Evolutionary conservation across 345 rosid genomes (phyloP), one percentile per base, ranked within the genome.

Genomic region (Euphorbia tirucalli): DNA sequence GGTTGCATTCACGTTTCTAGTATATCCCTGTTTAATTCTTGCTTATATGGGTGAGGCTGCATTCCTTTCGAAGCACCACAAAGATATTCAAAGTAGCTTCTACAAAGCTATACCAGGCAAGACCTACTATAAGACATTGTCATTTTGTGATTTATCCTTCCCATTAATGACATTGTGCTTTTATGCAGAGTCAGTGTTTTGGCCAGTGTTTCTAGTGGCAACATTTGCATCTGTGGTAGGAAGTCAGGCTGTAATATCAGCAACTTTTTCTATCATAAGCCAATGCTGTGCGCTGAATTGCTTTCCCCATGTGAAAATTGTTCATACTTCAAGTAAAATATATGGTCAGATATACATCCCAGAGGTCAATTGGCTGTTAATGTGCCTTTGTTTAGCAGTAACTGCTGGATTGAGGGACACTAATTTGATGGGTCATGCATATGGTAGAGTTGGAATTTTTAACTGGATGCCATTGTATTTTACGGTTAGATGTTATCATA

Each of bases 21-120:
- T 77, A 16, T 77, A 77, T 67, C 80, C 80, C 7, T 71, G 75
- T 24, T 61, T 66, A 44, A 57, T 77, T 28, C 75, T 77, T n/a
- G 80, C 80, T 13, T 77, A 71, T 27, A 71, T 77, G 80, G 80
- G 80, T 25, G 75, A 77, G 44, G 80, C 80, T 19, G 80, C 80
- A 2, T 77, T 57, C 55, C 80, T 77, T 24, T 77, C 80, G 46
- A 77, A 71, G 69, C 80, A 77, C 54, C 63, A 76, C 1, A 71
- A 76, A 50, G 74, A 76, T 71, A 50, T 70, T 21, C 74, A 58
- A 52, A 70, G 74, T 41, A 70, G 79, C 37, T 76, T 76, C 58
- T 76, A 76, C 71, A 70, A 64, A 19, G 70, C 79, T 11, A 65
- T 76, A 24, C 74, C 79, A 13, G 79, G 60, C 81, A 84, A 84